Conservation (phyloP, 148 eudicot species). For the Amaranthus cruentus region DNA sequence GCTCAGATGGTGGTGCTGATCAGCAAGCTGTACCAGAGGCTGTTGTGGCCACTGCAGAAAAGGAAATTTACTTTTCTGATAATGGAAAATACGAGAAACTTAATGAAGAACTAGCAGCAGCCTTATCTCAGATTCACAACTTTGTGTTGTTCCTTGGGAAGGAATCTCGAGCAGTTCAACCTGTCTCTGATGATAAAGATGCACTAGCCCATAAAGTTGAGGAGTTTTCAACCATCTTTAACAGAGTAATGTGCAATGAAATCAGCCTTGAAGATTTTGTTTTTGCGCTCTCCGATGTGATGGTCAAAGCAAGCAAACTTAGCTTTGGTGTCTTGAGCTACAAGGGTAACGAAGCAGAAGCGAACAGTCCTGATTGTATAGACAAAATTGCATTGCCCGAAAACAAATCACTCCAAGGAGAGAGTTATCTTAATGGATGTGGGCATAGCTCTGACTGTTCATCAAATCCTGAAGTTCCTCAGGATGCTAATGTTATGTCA, state of each 20-base stretch:
- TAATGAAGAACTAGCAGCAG: conserved; percentile 40
- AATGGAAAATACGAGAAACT: conserved; percentile 23
- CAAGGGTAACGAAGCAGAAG: conserved; percentile 53
- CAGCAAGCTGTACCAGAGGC: conserved; percentile 29
- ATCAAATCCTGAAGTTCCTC: conserved; percentile 81
- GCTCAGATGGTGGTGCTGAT: conserved; percentile 28
- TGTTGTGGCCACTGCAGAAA: conserved; percentile 26
- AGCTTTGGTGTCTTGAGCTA: conserved; percentile 52
- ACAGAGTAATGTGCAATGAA: conserved; percentile 41
- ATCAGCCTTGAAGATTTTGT: conserved; percentile 50
- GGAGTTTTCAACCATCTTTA: conserved; percentile 48
- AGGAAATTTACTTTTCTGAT: conserved; percentile 39
- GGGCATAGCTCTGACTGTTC: conserved; percentile 60
- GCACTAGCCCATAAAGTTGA: conserved; percentile 43
- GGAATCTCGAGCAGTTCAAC: conserved; percentile 47
- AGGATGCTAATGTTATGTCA: conserved; percentile 67
- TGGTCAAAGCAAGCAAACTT: conserved; percentile 56
- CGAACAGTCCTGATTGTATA: conserved; percentile 70
- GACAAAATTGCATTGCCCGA: conserved; percentile 92
- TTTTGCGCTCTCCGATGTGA: conserved; percentile 59
- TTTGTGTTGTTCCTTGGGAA: conserved; percentile 59
- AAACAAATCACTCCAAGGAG: conserved; percentile 51
- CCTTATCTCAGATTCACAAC: conserved; percentile 57
- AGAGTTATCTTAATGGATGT: conserved; percentile 47
- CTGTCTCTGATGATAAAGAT: conserved; percentile 37